Conservation (phyloP, 768 basidiomycete species). For the Boletus pseudo-olivaceus region DNA sequence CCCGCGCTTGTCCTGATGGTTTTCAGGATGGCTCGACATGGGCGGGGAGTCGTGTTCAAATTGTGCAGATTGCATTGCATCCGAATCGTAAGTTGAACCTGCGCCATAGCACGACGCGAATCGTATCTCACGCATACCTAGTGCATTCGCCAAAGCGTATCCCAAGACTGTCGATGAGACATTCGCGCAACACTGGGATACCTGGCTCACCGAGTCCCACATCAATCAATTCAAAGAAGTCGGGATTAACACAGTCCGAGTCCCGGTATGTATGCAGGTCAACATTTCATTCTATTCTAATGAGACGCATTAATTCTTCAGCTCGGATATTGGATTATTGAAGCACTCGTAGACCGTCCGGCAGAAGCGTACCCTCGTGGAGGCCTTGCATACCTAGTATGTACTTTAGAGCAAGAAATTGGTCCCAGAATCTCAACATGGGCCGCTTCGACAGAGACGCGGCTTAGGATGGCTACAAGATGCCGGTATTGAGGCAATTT, state of each 20-base stretch:
- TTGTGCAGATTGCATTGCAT: slow-evolving; percentile 60
- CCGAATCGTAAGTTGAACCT: slow-evolving; percentile 54
- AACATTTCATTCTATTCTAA: not conserved
- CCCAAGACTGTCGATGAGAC: slow-evolving; percentile 54
- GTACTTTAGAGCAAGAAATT: slow-evolving; percentile 11
- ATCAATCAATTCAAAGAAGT: slow-evolving; percentile 49
- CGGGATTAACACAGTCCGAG: slow-evolving; percentile 73
- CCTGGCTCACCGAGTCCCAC: slow-evolving; percentile 69
- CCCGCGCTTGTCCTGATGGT: not conserved
- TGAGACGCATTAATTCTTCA: slow-evolving; percentile 22
- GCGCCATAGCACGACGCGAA: no score
- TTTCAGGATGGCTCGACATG: slow-evolving; percentile 66
- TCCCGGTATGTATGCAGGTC: slow-evolving; percentile 52
- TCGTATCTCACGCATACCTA: slow-evolving; percentile 23
- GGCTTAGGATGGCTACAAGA: slow-evolving; percentile 57
- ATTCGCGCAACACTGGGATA: slow-evolving; percentile 65
- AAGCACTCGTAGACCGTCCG: slow-evolving; percentile 59
- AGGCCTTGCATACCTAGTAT: slow-evolving; percentile 61
- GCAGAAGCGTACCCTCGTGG: slow-evolving; percentile 68
- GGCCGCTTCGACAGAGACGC: slow-evolving; percentile 42
- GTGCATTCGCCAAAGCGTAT: slow-evolving; percentile 57
- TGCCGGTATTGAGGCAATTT: slow-evolving; percentile 63
- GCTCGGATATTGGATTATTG: slow-evolving; percentile 84
- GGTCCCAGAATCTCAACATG: not conserved
- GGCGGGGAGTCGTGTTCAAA: slow-evolving; percentile 60